These are phyloP conservation scores for Dissophora ornata DNA, from an alignment of 192 early-diverging fungal genomes.

Conservation along the genomic window DNA sequence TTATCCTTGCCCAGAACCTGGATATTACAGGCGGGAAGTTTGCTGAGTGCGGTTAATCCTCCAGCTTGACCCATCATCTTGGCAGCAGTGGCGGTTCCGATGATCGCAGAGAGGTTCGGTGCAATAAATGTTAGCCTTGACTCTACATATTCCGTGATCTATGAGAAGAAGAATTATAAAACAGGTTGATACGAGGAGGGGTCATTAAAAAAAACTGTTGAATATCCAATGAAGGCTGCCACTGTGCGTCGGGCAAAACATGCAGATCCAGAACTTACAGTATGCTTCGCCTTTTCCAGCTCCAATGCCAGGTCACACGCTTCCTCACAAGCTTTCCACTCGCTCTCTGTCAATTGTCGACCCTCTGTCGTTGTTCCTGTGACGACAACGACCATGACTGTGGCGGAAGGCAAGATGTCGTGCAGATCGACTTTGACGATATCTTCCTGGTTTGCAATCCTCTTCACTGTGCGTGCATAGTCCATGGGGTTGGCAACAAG, in stretches of 20 bases:
- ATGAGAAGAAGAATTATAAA: background rate
- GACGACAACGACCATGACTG: conserved; percentile 92
- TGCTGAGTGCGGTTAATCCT: conserved; percentile 84
- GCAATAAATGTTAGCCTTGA: conserved; percentile 93
- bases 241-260: background rate
- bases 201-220: no score
- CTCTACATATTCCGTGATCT: conserved; percentile 91
- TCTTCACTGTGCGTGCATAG: conserved; percentile 87
- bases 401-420: conserved; percentile 81
- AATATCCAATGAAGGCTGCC: no score
- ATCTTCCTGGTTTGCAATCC: conserved; percentile 84
- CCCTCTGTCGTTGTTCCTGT: conserved; percentile 90
- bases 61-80: conserved; percentile 92
- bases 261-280: conserved; percentile 38
- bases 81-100: conserved; percentile 89
- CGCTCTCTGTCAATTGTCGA: conserved; percentile 65
- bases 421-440: conserved; percentile 83
- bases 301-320: conserved; percentile 83
- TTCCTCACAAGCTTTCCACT: conserved; percentile 73
- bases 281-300: conserved; percentile 77
- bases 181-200: no score
- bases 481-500: conserved; percentile 90
- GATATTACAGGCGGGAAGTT: conserved; percentile 93
- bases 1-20: conserved; percentile 63
- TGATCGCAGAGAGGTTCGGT: conserved; percentile 89